Conservation (phyloP, 805 yeast genomes). For the Candida maris region DNA sequence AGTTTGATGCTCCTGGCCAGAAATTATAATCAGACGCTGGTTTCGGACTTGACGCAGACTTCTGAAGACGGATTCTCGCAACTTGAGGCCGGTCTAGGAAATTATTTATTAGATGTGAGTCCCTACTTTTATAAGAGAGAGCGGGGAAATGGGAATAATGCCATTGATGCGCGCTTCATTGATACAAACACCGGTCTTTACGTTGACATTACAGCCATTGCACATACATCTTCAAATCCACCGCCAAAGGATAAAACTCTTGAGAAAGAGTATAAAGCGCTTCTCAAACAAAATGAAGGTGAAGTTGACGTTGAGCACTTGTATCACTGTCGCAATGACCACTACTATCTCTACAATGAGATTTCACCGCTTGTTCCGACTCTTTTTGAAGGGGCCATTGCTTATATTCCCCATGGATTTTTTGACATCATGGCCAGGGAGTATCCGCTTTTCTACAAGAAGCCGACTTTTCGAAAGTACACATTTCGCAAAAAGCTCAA, state of each 20-base stretch:
- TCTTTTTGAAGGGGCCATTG: slow-evolving; percentile 53
- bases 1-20: slow-evolving; percentile 43
- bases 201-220: slow-evolving; percentile 42
- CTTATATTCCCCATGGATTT: slow-evolving; percentile 41
- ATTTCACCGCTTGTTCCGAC: slow-evolving; percentile 52
- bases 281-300: slow-evolving; percentile 13
- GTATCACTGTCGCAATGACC: slow-evolving; percentile 52
- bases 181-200: slow-evolving; percentile 47
- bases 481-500: slow-evolving; percentile 22
- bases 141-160: slow-evolving; percentile 46
- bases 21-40: slow-evolving; percentile 45
- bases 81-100: slow-evolving; percentile 30
- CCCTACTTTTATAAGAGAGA: slow-evolving; percentile 33
- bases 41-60: slow-evolving; percentile 36
- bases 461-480: slow-evolving; percentile 14
- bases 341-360: slow-evolving; percentile 47
- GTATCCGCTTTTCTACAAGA: slow-evolving; percentile 28
- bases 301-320: slow-evolving; percentile 13
- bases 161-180: slow-evolving; percentile 53
- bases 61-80: slow-evolving; percentile 6
- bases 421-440: slow-evolving; percentile 36
- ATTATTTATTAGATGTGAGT: slow-evolving; percentile 32
- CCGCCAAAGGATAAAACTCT: slow-evolving; percentile 5
- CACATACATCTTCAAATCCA: slow-evolving; percentile 12
- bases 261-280: slow-evolving; percentile 15